A percentile compares a stretch with the other conserved stretches of the same genome.
Evolutionary conservation across 306 rosid species (phyloP).

Genomic region (Inga laurina): DNA sequence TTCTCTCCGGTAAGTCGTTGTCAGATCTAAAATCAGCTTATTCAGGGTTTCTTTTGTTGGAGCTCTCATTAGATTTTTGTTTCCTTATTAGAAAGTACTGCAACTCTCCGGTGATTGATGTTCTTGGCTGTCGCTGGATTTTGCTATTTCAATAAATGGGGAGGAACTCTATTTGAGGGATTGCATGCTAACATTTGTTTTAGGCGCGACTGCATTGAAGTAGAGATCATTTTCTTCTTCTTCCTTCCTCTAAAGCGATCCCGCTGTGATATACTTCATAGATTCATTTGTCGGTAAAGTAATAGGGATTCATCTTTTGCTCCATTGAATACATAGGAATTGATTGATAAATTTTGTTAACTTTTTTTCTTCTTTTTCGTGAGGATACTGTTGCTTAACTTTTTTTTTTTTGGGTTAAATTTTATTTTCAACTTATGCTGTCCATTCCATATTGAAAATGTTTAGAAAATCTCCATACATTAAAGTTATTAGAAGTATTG

Average conservation of each 20-base stretch:
- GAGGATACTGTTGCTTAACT: no score
- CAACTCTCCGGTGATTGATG: not conserved
- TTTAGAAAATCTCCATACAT: not conserved
- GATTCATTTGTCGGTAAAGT: no score
- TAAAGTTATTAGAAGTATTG: not conserved
- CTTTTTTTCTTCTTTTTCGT: no score
- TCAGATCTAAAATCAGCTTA: not conserved
- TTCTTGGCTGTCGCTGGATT: not conserved
- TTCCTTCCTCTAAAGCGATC: not conserved
- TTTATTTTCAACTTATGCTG: not conserved
- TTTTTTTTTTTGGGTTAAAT: no score
- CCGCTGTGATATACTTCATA: not conserved
- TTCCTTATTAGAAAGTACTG: not conserved
- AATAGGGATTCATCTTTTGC: no score
- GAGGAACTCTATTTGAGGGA: not conserved
- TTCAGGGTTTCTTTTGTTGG: conserved; percentile 16
- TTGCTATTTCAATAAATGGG: not conserved
- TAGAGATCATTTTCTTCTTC: conserved; percentile 24
- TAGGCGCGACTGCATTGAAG: not conserved
- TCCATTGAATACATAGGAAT: no score
- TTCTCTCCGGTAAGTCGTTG: not conserved
- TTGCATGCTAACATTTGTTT: conserved; percentile 14
- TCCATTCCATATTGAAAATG: not conserved
- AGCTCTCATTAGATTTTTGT: not conserved
- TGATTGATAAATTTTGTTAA: no score